Evolutionary conservation across 2,329 filamentous ascomycete genomes (phyloP), one percentile per base, ranked within the genome.

Genomic region (Pyricularia grisea): DNA sequence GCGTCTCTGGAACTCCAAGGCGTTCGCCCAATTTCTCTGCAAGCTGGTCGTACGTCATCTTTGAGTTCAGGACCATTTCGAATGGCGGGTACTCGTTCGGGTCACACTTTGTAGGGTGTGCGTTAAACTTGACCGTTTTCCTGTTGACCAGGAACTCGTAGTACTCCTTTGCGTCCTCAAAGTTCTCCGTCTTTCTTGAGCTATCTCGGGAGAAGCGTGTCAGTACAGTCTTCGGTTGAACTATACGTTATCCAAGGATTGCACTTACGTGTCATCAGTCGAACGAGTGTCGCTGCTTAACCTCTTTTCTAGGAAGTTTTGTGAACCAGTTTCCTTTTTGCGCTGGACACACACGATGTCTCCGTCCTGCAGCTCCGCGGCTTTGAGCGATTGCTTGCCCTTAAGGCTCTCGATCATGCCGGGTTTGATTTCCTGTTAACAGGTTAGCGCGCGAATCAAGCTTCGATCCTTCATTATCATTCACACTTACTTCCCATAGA

Each of bases 401-500:
- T 97, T 98, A 83, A 99, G 90, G 7, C 87, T 85, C 76, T 99
- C 96, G 73, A 99, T 97, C 94, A 98, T 98, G 70, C 89, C 92
- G 67, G 94, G 93, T 80, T 98, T 99, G 80, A 99, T 98, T 82
- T 99, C 95, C 85, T 87, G 70, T 36, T 30, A 42, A 64, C 30
- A 67, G 55, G 73, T 73, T 70, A 65, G 65, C 67, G 64, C 17
- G 27, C 12, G 1, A 17, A 66, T 9, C 30, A 11, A 50, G 17
- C 23, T n/a, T 36, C 20, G 25, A 2, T 66, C 14, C 12, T 42
- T 12, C 33, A 42, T 66, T 4, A n/a, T 20, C 9, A 12, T 31
- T 67, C 33, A n/a, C 7, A 72, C 81, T 71, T 79, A 87, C 86
- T 81, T 99, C 95, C 81, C 90, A 98, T 27, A 99, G 85, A n/a